Percentiles rank a stretch among this genome's conserved stretches.
phyloP scores from a whole-genome alignment of 768 basidiomycete genomes.

The Termitomyces sp. region DNA sequence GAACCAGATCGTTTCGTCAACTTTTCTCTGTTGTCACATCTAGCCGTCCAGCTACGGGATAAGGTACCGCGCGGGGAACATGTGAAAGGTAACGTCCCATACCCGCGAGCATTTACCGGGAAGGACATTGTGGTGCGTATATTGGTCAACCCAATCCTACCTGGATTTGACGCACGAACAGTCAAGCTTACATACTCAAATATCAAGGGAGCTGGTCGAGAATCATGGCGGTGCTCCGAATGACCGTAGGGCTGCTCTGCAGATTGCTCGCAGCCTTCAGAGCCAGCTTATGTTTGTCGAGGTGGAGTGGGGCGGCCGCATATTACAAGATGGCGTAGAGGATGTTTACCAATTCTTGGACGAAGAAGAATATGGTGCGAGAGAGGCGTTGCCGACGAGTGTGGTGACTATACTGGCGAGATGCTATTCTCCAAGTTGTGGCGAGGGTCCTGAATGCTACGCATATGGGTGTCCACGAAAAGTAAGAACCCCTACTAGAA shows the following conservation, averaged over 20 bases:
- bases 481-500: conserved; percentile 26
- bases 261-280: conserved; percentile 86
- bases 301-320: conserved; percentile 88
- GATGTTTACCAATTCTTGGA: conserved; percentile 95
- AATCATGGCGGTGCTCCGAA: conserved; percentile 60
- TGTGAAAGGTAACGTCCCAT: conserved; percentile 92
- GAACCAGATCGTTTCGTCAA: conserved; percentile 83
- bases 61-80: conserved; percentile 85
- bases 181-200: conserved; percentile 84
- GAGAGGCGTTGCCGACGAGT: conserved; percentile 77
- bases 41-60: conserved; percentile 84
- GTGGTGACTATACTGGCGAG: conserved; percentile 83
- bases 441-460: conserved; percentile 76
- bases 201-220: conserved; percentile 68
- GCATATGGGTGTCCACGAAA: conserved; percentile 74
- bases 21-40: conserved; percentile 78
- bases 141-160: neutral
- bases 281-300: conserved; percentile 94
- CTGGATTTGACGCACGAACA: conserved; percentile 21
- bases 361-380: conserved; percentile 64
- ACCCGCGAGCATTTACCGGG: conserved; percentile 88
- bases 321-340: conserved; percentile 84
- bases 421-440: conserved; percentile 86
- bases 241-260: conserved; percentile 78
- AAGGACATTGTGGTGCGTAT: conserved; percentile 84